Evolutionary conservation across 768 basidiomycete genomes (phyloP).

Genomic region (Tulasnella sp.): DNA sequence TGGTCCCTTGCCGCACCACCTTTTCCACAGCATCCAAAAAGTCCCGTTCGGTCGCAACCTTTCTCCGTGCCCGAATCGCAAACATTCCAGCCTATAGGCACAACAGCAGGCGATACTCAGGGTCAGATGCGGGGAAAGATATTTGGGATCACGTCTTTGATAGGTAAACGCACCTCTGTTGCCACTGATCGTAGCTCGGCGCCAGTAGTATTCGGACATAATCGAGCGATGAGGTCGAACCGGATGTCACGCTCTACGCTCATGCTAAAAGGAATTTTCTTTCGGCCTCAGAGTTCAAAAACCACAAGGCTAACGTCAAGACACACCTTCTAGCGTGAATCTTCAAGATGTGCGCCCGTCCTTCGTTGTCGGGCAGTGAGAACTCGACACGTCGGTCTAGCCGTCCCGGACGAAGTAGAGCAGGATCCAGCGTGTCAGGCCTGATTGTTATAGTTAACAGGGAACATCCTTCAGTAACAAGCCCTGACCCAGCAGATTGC

Average conservation of each 20-base stretch:
- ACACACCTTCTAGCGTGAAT: conserved; percentile 88
- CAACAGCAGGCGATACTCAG: too few species aligned
- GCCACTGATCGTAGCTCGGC: conserved; percentile 97
- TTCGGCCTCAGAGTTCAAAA: background rate
- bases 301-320: conserved; percentile 5
- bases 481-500: too few species aligned
- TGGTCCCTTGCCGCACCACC: conserved; percentile 93
- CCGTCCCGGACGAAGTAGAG: conserved; percentile 88
- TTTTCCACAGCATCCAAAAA: conserved; percentile 98
- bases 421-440: conserved; percentile 96
- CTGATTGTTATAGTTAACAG: conserved; percentile 31
- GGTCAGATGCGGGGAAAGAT: background rate
- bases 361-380: conserved; percentile 86
- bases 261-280: conserved; percentile 48
- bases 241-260: conserved; percentile 94
- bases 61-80: conserved; percentile 90
- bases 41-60: conserved; percentile 94
- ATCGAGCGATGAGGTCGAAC: conserved; percentile 89
- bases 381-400: conserved; percentile 97
- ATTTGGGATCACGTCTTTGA: too few species aligned
- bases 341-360: conserved; percentile 89
- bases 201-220: conserved; percentile 97
- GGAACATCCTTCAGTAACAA: background rate
- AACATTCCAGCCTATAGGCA: conserved; percentile 99
- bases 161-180: conserved; percentile 64